Base-by-base conservation (phyloP, 2,329 filamentous ascomycete species). In the Fonsecaea monophora region DNA sequence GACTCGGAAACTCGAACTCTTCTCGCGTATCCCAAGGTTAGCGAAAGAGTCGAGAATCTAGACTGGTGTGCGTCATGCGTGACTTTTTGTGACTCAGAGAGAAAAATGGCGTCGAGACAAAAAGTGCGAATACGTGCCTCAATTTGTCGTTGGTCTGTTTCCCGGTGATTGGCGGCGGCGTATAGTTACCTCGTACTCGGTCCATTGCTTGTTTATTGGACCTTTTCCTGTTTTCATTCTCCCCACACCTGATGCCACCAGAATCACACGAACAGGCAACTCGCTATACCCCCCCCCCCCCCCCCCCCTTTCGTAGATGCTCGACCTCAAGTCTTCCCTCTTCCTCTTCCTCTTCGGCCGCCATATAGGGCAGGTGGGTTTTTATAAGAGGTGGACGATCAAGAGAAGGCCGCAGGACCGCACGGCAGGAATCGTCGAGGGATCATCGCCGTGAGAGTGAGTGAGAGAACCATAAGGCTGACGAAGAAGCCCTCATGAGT, bases 401-500 rank as follows among this genome's bases (percentile, higher is more conserved):
- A 50, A 50, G 45, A 50, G 21, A 10, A 50, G 53, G 53, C 53
- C 9, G 9, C 5, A 34, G 34, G n/a, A 55, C 30, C 9, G 30
- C 53, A 55, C 34, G 53, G 7, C 12, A 32, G 2, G 18, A 37
- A 3, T 7, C 13, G n/a, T 4, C 21, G 25, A 25, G 38, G 8
- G 13, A 25, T 21, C 4, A 40, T 8, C 4, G 15, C 12, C 1
- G 37, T 40, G 21, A 1, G 21, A 1, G 21, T 21, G 21, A 1
- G 21, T 21, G 15, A 15, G 37, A 25, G 21, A 25, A 21, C 10
- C 15, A 3, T 25, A 32, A 55, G 35, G 53, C 53, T 35, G 53
- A 55, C 53, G 13, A n/a, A 18, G 13, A 55, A 30, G 3, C 35
- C 15, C 53, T 25, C 53, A 55, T 55, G 53, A 55, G 32, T 55